These are phyloP conservation scores for Ascoidea asiatica DNA, from an alignment of 805 yeast species.

Conservation along the genomic window DNA sequence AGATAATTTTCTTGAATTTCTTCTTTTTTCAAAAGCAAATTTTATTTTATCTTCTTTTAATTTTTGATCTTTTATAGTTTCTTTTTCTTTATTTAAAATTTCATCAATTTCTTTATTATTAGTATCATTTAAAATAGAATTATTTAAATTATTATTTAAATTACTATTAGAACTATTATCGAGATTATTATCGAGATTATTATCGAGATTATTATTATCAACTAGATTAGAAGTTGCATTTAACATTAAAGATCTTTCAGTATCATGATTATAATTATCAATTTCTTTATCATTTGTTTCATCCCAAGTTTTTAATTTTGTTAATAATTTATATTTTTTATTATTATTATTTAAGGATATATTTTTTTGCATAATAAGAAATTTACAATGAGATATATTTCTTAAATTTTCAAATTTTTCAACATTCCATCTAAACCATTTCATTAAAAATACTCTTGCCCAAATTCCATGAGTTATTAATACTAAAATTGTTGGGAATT, in stretches of 20 bases:
- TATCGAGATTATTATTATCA: too few relatives aligned
- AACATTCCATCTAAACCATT: slow-evolving; percentile 90
- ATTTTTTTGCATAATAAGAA: slow-evolving; percentile 61
- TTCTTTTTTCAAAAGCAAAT: not conserved
- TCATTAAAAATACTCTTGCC: slow-evolving; percentile 86
- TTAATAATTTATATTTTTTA: slow-evolving; percentile 41
- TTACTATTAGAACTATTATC: too few relatives aligned
- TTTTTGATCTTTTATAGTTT: not conserved
- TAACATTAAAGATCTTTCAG: not conserved
- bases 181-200: too few relatives aligned
- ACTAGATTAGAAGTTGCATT: too few relatives aligned
- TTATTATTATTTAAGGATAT: too few relatives aligned
- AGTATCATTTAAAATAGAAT: too few relatives aligned
- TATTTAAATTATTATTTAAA: slow-evolving; percentile 15
- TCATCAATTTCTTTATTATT: slow-evolving; percentile 11
- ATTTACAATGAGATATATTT: slow-evolving; percentile 77
- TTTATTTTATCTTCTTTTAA: not conserved
- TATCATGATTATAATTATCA: not conserved
- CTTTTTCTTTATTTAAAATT: not conserved
- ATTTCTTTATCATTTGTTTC: slow-evolving; percentile 30
- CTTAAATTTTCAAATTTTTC: slow-evolving; percentile 76
- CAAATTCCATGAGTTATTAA: slow-evolving; percentile 90
- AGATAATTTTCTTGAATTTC: slow-evolving; percentile 2
- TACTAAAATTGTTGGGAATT: slow-evolving; percentile 71
- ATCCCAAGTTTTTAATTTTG: slow-evolving; percentile 62